A percentile compares a stretch with the other conserved stretches of the same genome.
Evolutionary conservation across 495 filamentous ascomycete species (phyloP).

Genomic region (Polyplosphaeria fusca): DNA sequence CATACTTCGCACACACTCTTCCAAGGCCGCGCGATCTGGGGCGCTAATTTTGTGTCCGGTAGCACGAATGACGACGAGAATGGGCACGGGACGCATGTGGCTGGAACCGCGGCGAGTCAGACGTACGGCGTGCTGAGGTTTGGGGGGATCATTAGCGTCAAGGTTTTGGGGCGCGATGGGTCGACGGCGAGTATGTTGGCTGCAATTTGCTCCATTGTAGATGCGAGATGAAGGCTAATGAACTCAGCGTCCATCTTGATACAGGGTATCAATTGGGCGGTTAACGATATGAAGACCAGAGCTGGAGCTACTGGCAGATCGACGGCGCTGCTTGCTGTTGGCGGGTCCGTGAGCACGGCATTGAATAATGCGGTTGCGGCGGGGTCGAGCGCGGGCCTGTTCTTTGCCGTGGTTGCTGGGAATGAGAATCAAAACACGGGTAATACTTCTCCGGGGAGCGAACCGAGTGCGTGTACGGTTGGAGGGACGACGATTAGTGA

Average conservation of each 20-base stretch:
- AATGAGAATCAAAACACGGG: conserved; percentile 4
- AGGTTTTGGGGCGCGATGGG: conserved; percentile 55
- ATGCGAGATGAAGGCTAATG: neutral
- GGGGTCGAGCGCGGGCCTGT: conserved; percentile 14
- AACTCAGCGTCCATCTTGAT: conserved; percentile 5
- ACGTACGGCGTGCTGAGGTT: conserved; percentile 63
- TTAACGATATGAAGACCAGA: conserved; percentile 12
- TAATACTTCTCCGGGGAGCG: conserved; percentile 20
- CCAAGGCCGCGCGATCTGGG: conserved; percentile 16
- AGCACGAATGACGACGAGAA: conserved; percentile 44
- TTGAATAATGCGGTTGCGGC: conserved; percentile 8
- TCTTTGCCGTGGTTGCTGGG: conserved; percentile 26
- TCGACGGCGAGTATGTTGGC: conserved; percentile 4
- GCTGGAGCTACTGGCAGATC: neutral
- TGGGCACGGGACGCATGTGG: conserved; percentile 63
- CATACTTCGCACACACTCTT: conserved; percentile 6
- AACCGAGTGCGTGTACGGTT: conserved; percentile 38
- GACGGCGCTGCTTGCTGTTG: conserved; percentile 14
- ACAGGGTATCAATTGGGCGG: conserved; percentile 17
- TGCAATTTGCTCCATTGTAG: neutral
- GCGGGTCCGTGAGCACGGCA: conserved; percentile 5
- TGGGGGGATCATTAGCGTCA: conserved; percentile 56
- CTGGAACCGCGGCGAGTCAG: conserved; percentile 54
- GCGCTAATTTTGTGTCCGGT: conserved; percentile 5
- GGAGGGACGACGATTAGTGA: conserved; percentile 39